phyloP scores from a whole-genome alignment of 2,329 filamentous ascomycete genomes.

The Paracorniculantispora psalliotae region DNA sequence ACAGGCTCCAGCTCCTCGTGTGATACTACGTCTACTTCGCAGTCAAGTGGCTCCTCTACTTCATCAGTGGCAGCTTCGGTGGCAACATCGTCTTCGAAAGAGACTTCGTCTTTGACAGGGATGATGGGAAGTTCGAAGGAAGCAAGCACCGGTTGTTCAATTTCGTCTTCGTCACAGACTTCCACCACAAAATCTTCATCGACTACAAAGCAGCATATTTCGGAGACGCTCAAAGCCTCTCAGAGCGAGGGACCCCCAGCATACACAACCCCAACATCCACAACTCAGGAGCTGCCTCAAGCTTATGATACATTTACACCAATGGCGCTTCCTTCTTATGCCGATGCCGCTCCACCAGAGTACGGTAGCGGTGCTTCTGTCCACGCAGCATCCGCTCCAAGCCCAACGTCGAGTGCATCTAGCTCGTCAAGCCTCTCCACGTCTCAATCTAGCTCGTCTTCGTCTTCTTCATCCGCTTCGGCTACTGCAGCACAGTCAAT shows the following conservation, averaged over 20 bases:
- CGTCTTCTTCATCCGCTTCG: background rate
- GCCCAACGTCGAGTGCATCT: background rate
- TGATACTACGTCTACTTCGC: background rate
- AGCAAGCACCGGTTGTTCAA: background rate
- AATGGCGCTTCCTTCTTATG: constrained; percentile 3
- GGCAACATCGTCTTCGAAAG: background rate
- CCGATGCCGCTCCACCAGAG: background rate
- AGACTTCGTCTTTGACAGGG: background rate
- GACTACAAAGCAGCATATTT: background rate
- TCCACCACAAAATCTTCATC: background rate
- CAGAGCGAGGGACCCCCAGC: background rate
- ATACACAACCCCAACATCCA: constrained; percentile 3
- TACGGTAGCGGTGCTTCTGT: background rate
- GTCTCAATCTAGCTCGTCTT: background rate
- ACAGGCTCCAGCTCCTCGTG: background rate
- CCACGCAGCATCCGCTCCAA: background rate
- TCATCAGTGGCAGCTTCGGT: background rate
- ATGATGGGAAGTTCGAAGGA: background rate
- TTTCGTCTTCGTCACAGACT: background rate
- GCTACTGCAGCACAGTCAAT: background rate
- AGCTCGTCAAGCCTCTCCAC: background rate
- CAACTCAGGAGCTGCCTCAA: background rate
- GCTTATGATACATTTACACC: constrained; percentile 7
- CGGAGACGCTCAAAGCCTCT: background rate
- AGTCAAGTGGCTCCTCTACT: background rate